Conservation (phyloP, 2,329 filamentous ascomycete species). For the Nemania sp. region DNA sequence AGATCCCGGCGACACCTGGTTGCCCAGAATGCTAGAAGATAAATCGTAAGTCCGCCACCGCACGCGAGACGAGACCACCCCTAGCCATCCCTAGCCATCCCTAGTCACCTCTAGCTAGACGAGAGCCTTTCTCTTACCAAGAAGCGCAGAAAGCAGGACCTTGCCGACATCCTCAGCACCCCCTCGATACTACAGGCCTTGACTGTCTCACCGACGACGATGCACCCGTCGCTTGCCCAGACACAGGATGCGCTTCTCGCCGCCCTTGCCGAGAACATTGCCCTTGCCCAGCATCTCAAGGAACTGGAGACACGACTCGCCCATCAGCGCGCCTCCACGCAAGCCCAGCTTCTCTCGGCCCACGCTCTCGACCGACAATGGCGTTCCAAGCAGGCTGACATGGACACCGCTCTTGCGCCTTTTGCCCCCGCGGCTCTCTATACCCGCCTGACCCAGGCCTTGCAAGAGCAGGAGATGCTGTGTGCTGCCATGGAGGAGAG, state of each 20-base stretch:
- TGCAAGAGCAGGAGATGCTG: conserved; percentile 84
- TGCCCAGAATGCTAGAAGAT: conserved; percentile 80
- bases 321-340: conserved; percentile 75
- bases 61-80: too few species aligned
- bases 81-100: too few species aligned
- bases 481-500: conserved; percentile 91
- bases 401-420: conserved; percentile 84
- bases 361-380: conserved; percentile 93
- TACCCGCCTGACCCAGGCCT: conserved; percentile 78
- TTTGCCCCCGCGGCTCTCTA: conserved; percentile 91
- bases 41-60: conserved; percentile 74
- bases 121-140: conserved; percentile 32
- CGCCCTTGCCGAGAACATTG: conserved; percentile 77
- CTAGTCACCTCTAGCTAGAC: too few species aligned
- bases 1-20: conserved; percentile 79
- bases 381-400: conserved; percentile 87
- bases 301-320: conserved; percentile 69
- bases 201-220: conserved; percentile 72
- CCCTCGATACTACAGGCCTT: conserved; percentile 79
- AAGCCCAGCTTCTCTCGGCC: conserved; percentile 83
- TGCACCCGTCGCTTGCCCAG: conserved; percentile 77
- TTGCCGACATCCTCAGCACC: conserved; percentile 75
- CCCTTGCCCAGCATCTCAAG: conserved; percentile 72
- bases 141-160: conserved; percentile 76
- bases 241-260: conserved; percentile 74